Evolutionary conservation across 768 basidiomycete species (phyloP).

Genomic region (Dacryopinax primogenitus): DNA sequence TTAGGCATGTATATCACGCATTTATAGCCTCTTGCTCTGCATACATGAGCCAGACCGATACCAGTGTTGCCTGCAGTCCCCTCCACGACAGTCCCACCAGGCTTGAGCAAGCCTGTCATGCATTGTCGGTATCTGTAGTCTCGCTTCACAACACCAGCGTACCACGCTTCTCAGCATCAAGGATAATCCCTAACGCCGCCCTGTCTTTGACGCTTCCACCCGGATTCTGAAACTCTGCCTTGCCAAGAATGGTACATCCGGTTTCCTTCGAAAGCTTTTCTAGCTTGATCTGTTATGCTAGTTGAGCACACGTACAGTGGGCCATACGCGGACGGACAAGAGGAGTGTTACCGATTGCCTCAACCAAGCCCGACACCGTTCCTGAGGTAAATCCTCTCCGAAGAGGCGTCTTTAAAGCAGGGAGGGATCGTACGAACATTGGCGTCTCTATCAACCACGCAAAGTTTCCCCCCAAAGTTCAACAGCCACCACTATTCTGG

Average conservation of each 20-base stretch:
- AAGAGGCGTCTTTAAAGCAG: constrained; percentile 1
- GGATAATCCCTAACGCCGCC: constrained; percentile 78
- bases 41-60: constrained; percentile 90
- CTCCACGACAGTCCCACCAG: constrained; percentile 95
- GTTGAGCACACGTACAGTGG: constrained; percentile 5
- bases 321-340: constrained; percentile 40
- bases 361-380: constrained; percentile 64
- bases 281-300: constrained; percentile 54
- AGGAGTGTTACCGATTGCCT: constrained; percentile 87
- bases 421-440: not conserved
- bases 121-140: not conserved
- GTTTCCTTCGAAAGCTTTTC: constrained; percentile 68
- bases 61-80: constrained; percentile 98
- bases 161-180: constrained; percentile 75
- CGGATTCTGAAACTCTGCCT: constrained; percentile 97
- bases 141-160: constrained; percentile 35
- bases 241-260: constrained; percentile 77
- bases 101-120: constrained; percentile 45
- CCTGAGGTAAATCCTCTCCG: not conserved
- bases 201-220: constrained; percentile 97
- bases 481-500: not conserved
- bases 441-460: not conserved
- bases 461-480: too few species aligned
- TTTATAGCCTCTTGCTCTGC: constrained; percentile 81
- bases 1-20: constrained; percentile 99